These are phyloP conservation scores for Boletellus dicymbophilus DNA, from an alignment of 1,284 basidiomycete species.

Conservation along the genomic window DNA sequence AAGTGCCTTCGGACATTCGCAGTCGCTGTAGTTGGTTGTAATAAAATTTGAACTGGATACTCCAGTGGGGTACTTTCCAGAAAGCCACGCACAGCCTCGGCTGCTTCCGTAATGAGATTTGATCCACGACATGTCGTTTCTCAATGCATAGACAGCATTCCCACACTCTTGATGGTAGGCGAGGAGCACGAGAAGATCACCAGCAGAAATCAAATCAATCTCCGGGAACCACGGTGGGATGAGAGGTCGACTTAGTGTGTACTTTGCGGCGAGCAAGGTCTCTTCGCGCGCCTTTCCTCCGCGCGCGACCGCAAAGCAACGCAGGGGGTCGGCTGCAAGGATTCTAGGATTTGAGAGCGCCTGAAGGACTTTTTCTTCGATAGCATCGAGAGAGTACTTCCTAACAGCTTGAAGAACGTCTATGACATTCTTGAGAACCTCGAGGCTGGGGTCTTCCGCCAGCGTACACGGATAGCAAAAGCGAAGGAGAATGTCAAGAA, in stretches of 20 bases:
- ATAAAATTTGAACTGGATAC: not conserved
- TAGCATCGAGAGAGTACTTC: slow-evolving; percentile 18
- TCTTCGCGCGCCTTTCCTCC: slow-evolving; percentile 5
- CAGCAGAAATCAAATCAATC: slow-evolving; percentile 14
- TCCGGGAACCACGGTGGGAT: slow-evolving; percentile 19
- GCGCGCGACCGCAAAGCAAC: slow-evolving; percentile 20
- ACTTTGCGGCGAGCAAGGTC: slow-evolving; percentile 15
- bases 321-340: slow-evolving; percentile 13
- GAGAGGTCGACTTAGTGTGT: slow-evolving; percentile 16
- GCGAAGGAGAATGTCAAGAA: slow-evolving; percentile 16
- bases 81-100: slow-evolving; percentile 7
- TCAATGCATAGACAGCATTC: slow-evolving; percentile 11
- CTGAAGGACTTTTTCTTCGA: slow-evolving; percentile 8
- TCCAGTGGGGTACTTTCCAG: not conserved
- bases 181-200: slow-evolving; percentile 22
- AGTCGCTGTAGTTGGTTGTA: not conserved
- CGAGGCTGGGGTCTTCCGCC: slow-evolving; percentile 19
- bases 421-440: slow-evolving; percentile 4
- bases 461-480: slow-evolving; percentile 27
- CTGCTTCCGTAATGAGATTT: slow-evolving; percentile 10
- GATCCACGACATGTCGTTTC: slow-evolving; percentile 16
- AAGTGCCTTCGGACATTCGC: not conserved
- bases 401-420: slow-evolving; percentile 12
- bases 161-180: slow-evolving; percentile 18
- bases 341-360: slow-evolving; percentile 15